Conservation (phyloP, 352 stramenopile genomes). For the Phytopythium sindhum region DNA sequence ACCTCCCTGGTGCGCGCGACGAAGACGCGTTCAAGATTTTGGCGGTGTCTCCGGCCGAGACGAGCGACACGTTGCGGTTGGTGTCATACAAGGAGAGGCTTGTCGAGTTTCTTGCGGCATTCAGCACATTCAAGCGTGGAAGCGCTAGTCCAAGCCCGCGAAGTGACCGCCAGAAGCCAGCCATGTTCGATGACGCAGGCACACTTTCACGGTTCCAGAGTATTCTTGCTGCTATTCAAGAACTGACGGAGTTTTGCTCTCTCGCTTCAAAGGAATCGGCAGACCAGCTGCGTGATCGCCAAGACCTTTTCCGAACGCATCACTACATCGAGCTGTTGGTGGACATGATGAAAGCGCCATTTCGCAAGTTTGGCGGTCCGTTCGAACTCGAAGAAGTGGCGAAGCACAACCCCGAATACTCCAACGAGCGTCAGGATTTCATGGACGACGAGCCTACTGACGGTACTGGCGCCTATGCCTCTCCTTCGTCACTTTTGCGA, state of each 20-base stretch:
- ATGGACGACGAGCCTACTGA: constrained; percentile 14
- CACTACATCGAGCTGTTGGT: constrained; percentile 62
- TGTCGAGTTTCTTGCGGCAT: constrained; percentile 33
- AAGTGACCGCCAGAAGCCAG: constrained; percentile 1
- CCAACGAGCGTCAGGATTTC: constrained; percentile 11
- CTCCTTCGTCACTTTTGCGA: background rate
- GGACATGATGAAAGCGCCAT: constrained; percentile 62
- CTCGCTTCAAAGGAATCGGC: constrained; percentile 22
- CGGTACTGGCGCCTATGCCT: background rate
- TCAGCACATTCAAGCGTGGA: constrained; percentile 12
- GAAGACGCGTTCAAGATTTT: constrained; percentile 73
- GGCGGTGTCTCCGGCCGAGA: constrained; percentile 35
- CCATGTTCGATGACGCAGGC: constrained; percentile 29
- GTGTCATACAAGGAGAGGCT: constrained; percentile 54
- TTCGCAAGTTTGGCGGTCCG: constrained; percentile 52
- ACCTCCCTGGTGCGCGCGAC: constrained; percentile 47
- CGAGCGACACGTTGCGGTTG: constrained; percentile 57
- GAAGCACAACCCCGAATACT: constrained; percentile 45
- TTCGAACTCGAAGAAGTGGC: constrained; percentile 58
- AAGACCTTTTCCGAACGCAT: constrained; percentile 55
- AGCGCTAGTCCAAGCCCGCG: background rate
- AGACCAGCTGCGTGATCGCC: constrained; percentile 28
- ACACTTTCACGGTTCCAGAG: constrained; percentile 31
- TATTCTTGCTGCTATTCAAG: constrained; percentile 36
- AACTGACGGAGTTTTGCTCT: constrained; percentile 47